phyloP scores from a whole-genome alignment of 1,284 basidiomycete genomes.

The Moesziomyces globuligerus region DNA sequence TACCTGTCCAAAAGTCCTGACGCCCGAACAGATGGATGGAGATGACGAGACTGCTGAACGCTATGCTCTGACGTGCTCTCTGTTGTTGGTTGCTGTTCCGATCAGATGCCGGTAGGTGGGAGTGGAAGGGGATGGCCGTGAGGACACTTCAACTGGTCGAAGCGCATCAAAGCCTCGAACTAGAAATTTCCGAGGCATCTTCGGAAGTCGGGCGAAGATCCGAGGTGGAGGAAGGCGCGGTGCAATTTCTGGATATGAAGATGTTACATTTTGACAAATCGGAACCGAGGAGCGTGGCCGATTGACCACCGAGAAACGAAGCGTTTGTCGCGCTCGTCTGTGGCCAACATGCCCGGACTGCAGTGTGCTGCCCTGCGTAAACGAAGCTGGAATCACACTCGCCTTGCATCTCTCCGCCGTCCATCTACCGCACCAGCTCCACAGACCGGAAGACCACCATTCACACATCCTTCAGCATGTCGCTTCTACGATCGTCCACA shows the following conservation, averaged over 20 bases:
- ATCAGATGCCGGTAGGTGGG: too few relatives aligned
- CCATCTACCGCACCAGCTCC: background rate
- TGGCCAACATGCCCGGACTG: background rate
- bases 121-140: too few relatives aligned
- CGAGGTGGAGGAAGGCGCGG: background rate
- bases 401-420: too few relatives aligned
- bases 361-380: background rate
- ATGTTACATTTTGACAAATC: background rate
- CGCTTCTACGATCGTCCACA: conserved; percentile 34
- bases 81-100: too few relatives aligned
- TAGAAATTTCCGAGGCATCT: background rate
- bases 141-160: too few relatives aligned
- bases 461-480: conserved; percentile 20
- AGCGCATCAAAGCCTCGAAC: background rate
- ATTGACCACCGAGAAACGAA: background rate
- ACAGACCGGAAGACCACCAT: conserved; percentile 7
- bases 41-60: too few relatives aligned
- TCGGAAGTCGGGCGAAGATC: background rate
- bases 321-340: background rate
- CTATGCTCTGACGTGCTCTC: too few relatives aligned
- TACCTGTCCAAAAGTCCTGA: too few relatives aligned
- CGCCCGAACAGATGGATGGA: too few relatives aligned
- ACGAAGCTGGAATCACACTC: too few relatives aligned
- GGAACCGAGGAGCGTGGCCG: background rate
- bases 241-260: background rate